Evolutionary conservation across 2,329 filamentous ascomycete species (phyloP), one percentile per base, ranked within the genome.

Genomic region (Penicillium crustosum): DNA sequence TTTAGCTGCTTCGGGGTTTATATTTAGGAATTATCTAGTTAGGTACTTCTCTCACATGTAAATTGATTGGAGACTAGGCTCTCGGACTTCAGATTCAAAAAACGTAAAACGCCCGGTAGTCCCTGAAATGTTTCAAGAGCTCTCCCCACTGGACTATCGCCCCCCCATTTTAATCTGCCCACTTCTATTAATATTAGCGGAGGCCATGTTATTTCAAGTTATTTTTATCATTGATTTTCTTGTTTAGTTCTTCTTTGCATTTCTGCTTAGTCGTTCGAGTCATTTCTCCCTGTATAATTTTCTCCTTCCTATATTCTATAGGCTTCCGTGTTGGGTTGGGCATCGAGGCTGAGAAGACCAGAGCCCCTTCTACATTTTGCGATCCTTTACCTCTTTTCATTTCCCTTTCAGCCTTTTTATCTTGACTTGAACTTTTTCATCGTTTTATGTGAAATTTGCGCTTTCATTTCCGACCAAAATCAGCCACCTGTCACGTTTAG

Each of bases 141-240:
- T 49, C 49, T 59, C 64, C 61, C 64, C 64, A 66, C 63, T 59
- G 25, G 49, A 55, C 21, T 42, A 60, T 63, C 51, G 55, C 31
- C 63, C 65, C 65, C 64, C 65, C 63, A 60, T 55, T 61, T 63
- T 65, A 61, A 66, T 61, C 61, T 59, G 43, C 42, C 59, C 51
- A 59, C 52, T 61, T 47, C 38, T 27, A 39, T 47, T 53, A 49
- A 49, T 27, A 39, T 38, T 53, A 49, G 48, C 55, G 54, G 49
- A 64, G 59, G 61, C 58, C 52, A 62, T 60, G 56, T 33, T 55
- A 55, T 60, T 60, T 23, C 21, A 48, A 29, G 44, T 39, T 58
- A 47, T 47, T 53, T 47, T 42, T 21, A 29, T n/a, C 25, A 35
- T 52, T 41, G 36, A 33, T 42, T 49, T 45, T 25, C 17, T 39